Conservation (phyloP, 2,329 filamentous ascomycete species). For the Xylariaceae sp. region DNA sequence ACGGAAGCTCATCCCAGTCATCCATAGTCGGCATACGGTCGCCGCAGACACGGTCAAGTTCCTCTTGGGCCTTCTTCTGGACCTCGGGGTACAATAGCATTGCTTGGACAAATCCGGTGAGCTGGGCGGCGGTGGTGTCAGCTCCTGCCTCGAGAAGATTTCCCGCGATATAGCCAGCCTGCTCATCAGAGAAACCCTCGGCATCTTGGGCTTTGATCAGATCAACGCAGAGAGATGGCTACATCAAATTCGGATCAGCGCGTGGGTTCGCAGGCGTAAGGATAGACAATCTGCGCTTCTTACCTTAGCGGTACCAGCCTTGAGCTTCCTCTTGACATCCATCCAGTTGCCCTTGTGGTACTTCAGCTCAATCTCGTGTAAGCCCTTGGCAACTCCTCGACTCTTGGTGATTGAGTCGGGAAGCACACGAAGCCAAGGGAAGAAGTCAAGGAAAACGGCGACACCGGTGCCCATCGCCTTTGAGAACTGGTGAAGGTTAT, state of each 20-base stretch:
- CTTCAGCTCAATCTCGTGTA: slow-evolving; percentile 16
- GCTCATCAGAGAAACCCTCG: slow-evolving; percentile 32
- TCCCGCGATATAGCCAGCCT: slow-evolving; percentile 32
- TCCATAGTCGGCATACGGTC: slow-evolving; percentile 38
- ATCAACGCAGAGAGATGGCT: slow-evolving; percentile 27
- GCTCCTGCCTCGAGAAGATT: slow-evolving; percentile 31
- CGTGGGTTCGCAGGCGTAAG: not conserved
- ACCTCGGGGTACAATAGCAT: slow-evolving; percentile 39
- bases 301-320: slow-evolving; percentile 21
- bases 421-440: slow-evolving; percentile 15
- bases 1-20: slow-evolving; percentile 42
- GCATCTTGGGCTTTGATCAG: slow-evolving; percentile 28
- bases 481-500: slow-evolving; percentile 21
- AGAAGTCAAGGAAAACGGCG: slow-evolving; percentile 20
- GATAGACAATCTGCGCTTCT: not conserved
- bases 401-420: slow-evolving; percentile 14
- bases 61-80: slow-evolving; percentile 20
- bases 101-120: slow-evolving; percentile 42
- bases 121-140: slow-evolving; percentile 39
- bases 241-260: not conserved
- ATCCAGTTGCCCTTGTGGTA: slow-evolving; percentile 21
- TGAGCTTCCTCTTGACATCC: slow-evolving; percentile 21
- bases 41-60: slow-evolving; percentile 42
- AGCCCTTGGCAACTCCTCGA: slow-evolving; percentile 15
- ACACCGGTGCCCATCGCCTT: slow-evolving; percentile 21